A percentile compares a stretch with the other conserved stretches of the same genome.
Conservation (phyloP, 139 green algal genomes). For the Picochlorum sp. region DNA sequence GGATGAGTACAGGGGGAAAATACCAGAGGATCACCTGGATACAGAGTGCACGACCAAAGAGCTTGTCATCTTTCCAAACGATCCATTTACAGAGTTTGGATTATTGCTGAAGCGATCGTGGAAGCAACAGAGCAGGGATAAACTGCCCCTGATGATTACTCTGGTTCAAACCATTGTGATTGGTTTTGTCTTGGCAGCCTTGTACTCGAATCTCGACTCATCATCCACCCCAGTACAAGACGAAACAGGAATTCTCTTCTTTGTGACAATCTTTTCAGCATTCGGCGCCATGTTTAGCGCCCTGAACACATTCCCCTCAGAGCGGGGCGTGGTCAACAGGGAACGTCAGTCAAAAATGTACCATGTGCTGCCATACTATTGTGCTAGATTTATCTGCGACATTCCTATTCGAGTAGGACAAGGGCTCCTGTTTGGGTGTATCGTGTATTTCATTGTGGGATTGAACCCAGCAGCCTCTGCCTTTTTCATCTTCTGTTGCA, state of each 20-base stretch:
- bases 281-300: conserved; percentile 25
- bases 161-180: conserved; percentile 21
- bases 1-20: not conserved
- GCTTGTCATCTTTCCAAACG: conserved; percentile 14
- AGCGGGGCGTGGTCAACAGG: conserved; percentile 12
- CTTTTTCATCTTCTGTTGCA: conserved; percentile 41
- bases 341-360: conserved; percentile 34
- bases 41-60: not conserved
- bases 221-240: conserved; percentile 13
- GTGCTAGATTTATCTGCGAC: conserved; percentile 36
- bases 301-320: conserved; percentile 30
- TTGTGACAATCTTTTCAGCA: conserved; percentile 19
- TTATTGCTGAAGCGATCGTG: conserved; percentile 13
- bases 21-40: not conserved
- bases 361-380: conserved; percentile 43
- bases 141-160: conserved; percentile 13
- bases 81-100: conserved; percentile 10
- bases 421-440: conserved; percentile 3
- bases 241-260: conserved; percentile 37
- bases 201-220: conserved; percentile 33
- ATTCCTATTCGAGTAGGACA: conserved; percentile 29
- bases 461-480: conserved; percentile 34
- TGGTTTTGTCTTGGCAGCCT: conserved; percentile 26
- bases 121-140: not conserved
- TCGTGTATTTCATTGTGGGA: conserved; percentile 29